Evolutionary conservation across 1,284 basidiomycete species (phyloP), one percentile per base, ranked within the genome.

Genomic region (Ustilago lituana): DNA sequence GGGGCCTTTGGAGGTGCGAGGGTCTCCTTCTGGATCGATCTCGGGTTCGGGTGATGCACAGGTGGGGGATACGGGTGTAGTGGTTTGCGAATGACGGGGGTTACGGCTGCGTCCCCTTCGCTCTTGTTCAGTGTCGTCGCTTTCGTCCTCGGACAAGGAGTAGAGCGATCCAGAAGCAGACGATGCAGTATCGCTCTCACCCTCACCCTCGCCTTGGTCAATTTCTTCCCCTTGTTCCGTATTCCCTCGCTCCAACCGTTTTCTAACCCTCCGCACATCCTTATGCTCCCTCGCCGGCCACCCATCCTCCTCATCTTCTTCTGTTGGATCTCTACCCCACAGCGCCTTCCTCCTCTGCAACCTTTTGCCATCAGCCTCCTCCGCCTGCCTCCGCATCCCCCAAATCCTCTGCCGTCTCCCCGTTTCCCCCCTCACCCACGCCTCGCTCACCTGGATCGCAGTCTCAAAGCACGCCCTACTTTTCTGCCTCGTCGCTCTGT

Each of bases 401-500:
- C 45, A 63, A 2, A 69, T 36, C 37, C 66, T 46, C 49, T 60
- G 56, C 11, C 66, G 26, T 23, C 31, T 54, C n/a, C 1, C 29
- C 38, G 9, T n/a, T 33, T 69, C 66, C 1, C 15, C 14, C 35
- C 38, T 11, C 8, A n/a, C 12, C 44, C 48, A 55, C 14, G 12
- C 12, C 31, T 26, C 44, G 5, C 15, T 23, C 5, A 32, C 38
- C 37, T 57, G 54, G 2, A 69, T 9, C 4, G 60, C 45, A 2
- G 57, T 40, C 19, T 57, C 45, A 11, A 69, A 69, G 31, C 66
- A 69, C n/a, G 20, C 8, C 10, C 44, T 40, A 1, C 50, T 49
- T 15, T 59, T 63, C 0, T 43, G 29, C 38, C 8, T 52, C n/a
- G 56, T 66, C 5, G 48, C 41, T n/a, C 57, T n/a, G 36, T 60